Percentiles rank a stretch among this genome's conserved stretches.
These are phyloP conservation scores for Kandelia obovata DNA, from an alignment of 345 rosid species.

Conservation along the genomic window DNA sequence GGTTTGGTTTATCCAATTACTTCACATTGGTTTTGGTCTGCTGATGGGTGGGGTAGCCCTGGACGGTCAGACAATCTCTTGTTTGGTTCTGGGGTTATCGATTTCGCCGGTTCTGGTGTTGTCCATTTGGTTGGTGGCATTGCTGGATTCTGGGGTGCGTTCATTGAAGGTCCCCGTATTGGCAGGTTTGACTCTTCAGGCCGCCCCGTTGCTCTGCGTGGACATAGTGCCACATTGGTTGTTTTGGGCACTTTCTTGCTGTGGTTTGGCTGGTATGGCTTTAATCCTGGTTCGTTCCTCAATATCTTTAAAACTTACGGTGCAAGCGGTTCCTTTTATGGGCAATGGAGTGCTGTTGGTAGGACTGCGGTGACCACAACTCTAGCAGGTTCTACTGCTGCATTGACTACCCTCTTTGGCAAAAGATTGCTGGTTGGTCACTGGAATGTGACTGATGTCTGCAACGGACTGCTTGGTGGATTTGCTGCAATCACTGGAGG, in stretches of 20 bases:
- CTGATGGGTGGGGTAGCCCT: slow-evolving; percentile 45
- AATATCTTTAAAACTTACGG: slow-evolving; percentile 31
- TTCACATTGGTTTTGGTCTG: slow-evolving; percentile 45
- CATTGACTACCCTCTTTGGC: slow-evolving; percentile 40
- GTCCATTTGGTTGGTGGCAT: slow-evolving; percentile 45
- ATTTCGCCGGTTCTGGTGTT: slow-evolving; percentile 43
- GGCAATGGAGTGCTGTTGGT: slow-evolving; percentile 46
- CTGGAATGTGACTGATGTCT: slow-evolving; percentile 44
- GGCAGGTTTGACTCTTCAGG: slow-evolving; percentile 29
- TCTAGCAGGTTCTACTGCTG: slow-evolving; percentile 40
- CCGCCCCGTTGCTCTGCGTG: slow-evolving; percentile 25
- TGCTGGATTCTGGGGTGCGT: slow-evolving; percentile 45
- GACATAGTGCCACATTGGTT: slow-evolving; percentile 42
- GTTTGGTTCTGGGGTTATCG: slow-evolving; percentile 37
- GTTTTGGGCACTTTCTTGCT: slow-evolving; percentile 39
- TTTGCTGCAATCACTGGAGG: slow-evolving; percentile 48
- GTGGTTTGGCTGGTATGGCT: slow-evolving; percentile 50
- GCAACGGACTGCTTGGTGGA: slow-evolving; percentile 43
- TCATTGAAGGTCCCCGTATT: slow-evolving; percentile 41
- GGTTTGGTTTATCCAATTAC: slow-evolving; percentile 43
- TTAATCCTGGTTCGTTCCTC: slow-evolving; percentile 44
- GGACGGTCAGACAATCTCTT: slow-evolving; percentile 30
- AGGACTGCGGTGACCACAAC: slow-evolving; percentile 46
- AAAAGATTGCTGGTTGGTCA: slow-evolving; percentile 31
- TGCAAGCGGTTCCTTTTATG: slow-evolving; percentile 28